Evolutionary conservation across 352 stramenopile genomes (phyloP).

Genomic region (Phytophthora pini): DNA sequence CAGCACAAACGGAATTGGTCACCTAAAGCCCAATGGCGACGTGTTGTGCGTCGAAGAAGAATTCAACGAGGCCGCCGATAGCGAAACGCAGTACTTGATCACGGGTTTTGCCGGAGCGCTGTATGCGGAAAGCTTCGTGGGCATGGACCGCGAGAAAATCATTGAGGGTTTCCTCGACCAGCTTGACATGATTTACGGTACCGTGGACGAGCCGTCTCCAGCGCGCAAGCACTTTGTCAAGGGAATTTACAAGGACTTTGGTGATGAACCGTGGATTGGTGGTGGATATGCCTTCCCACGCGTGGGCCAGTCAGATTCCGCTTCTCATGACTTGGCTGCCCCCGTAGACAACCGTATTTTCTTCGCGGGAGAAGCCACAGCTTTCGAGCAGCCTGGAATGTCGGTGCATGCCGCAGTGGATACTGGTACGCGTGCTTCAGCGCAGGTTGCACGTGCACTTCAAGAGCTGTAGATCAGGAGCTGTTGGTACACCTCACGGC

Average conservation of each 20-base stretch:
- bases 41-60: slow-evolving; percentile 28
- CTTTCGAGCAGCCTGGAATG: slow-evolving; percentile 85
- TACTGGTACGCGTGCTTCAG: slow-evolving; percentile 72
- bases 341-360: slow-evolving; percentile 75
- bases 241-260: slow-evolving; percentile 84
- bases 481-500: background rate
- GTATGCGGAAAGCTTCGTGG: slow-evolving; percentile 63
- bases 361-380: slow-evolving; percentile 83
- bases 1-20: slow-evolving; percentile 67
- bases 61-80: slow-evolving; percentile 8
- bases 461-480: slow-evolving; percentile 16
- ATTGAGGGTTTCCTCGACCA: slow-evolving; percentile 71
- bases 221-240: slow-evolving; percentile 70
- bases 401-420: slow-evolving; percentile 85
- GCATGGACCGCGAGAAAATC: slow-evolving; percentile 58
- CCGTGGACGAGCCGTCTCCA: slow-evolving; percentile 55
- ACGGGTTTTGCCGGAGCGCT: slow-evolving; percentile 77
- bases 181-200: slow-evolving; percentile 81
- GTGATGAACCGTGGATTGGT: slow-evolving; percentile 67
- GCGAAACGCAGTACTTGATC: slow-evolving; percentile 67
- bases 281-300: slow-evolving; percentile 82
- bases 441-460: slow-evolving; percentile 57
- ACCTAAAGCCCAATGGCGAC: slow-evolving; percentile 65
- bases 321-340: slow-evolving; percentile 61
- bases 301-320: slow-evolving; percentile 70